These are phyloP conservation scores for Salvia miltiorrhiza DNA, from an alignment of 257 asterid species.

Conservation along the genomic window DNA sequence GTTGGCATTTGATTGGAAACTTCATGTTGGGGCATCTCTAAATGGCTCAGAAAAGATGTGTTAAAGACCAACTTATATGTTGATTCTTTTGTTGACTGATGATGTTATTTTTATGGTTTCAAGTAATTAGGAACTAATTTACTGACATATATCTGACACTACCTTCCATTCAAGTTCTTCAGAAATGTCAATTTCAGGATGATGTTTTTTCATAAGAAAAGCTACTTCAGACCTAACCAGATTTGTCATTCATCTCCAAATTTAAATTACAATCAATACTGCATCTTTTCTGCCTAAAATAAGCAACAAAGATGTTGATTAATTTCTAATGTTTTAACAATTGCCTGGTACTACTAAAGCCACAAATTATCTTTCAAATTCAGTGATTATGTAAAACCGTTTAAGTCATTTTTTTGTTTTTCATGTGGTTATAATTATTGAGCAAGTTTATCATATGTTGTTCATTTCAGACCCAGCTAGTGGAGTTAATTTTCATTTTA, in stretches of 20 bases:
- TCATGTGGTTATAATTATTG: constrained; percentile 7
- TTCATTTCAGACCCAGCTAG: constrained; percentile 69
- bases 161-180: too few species aligned
- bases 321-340: not conserved
- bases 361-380: not conserved
- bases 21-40: too few species aligned
- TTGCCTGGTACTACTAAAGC: not conserved
- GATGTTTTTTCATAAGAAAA: too few species aligned
- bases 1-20: too few species aligned
- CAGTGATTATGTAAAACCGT: not conserved
- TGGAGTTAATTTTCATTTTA: too few species aligned
- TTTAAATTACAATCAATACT: not conserved
- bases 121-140: not conserved
- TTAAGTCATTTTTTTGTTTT: not conserved
- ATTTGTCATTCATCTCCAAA: not conserved
- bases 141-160: too few species aligned
- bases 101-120: not conserved
- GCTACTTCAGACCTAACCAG: not conserved
- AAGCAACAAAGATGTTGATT: not conserved
- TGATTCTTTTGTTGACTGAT: not conserved
- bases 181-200: too few species aligned
- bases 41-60: too few species aligned
- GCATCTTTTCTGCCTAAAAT: not conserved
- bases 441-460: constrained; percentile 16
- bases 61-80: not conserved